Evolutionary conservation across 2,329 filamentous ascomycete genomes (phyloP).

Genomic region (Penicillium sp.): DNA sequence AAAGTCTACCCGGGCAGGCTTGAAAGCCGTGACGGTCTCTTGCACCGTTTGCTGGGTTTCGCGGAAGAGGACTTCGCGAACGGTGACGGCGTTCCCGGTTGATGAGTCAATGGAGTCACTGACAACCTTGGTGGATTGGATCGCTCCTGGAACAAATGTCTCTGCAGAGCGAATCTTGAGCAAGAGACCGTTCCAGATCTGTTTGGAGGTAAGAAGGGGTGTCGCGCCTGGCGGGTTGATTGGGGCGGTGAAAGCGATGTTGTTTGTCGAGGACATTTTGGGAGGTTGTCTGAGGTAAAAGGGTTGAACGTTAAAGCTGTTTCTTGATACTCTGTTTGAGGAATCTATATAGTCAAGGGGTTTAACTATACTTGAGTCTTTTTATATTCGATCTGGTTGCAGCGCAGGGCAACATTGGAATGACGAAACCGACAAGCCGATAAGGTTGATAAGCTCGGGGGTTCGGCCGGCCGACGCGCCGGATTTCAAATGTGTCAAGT

Average conservation of each 20-base stretch:
- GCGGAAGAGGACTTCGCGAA: constrained; percentile 32
- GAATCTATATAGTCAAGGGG: neutral
- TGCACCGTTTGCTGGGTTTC: constrained; percentile 24
- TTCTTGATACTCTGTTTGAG: neutral
- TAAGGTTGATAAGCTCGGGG: constrained; percentile 8
- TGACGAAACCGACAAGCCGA: constrained; percentile 5
- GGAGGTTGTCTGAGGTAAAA: neutral
- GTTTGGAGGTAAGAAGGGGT: constrained; percentile 30
- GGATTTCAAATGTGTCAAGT: constrained; percentile 1
- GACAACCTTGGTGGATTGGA: constrained; percentile 29
- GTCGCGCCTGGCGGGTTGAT: constrained; percentile 37
- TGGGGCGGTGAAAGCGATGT: constrained; percentile 39
- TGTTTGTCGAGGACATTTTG: constrained; percentile 29
- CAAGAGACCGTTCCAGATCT: constrained; percentile 39
- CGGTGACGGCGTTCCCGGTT: constrained; percentile 26
- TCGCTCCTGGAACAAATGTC: constrained; percentile 31
- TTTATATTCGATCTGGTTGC: neutral
- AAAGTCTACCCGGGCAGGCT: constrained; percentile 30
- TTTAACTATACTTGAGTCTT: neutral
- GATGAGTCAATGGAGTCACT: constrained; percentile 23
- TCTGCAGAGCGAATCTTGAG: constrained; percentile 33
- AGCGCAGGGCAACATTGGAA: neutral
- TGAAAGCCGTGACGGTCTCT: constrained; percentile 29
- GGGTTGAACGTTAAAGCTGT: too few species aligned
- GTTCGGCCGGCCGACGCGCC: neutral